Evolutionary conservation across 345 rosid species (phyloP), one percentile per base, ranked within the genome.

Genomic region (Brassica incana): DNA sequence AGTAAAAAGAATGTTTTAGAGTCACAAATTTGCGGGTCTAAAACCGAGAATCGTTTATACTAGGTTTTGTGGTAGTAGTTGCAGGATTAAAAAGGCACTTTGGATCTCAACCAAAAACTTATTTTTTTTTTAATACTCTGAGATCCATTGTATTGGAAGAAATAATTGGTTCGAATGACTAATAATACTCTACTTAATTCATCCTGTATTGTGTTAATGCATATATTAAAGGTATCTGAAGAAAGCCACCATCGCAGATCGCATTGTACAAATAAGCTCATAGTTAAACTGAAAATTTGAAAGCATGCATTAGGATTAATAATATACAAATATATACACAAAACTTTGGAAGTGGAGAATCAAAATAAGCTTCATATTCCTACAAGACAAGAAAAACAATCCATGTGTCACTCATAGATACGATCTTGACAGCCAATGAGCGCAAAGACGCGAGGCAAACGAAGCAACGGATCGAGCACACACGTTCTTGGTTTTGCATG

Each of bases 361-460:
- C 77, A 61, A 77, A 67, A 62, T n/a, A 71, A 65, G 35, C 80
- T 80, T 80, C 43, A 25, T 68, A 69, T 52, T 40, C 36, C 62
- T 45, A 71, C 20, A 59, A 65, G 63, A 27, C 78, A 73, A 68
- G 65, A 76, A 68, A 48, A 67, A 35, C 18, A 75, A 38, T 69
- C 78, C 83, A 80, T 27, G 79, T 80, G 83, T 80, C 83, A 80
- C 70, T 80, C 83, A 80, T 70, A 43, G 72, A 80, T 69, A 65
- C 83, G 72, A 75, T 75, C 56, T 23, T 63, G 40, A 74, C 62
- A 70, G 65, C 83, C 79, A 80, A 75, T 75, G 67, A 75, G 75
- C 54, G 16, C 75, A 50, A 68, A 80, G 71, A 74, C 74, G 69
- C 83, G 75, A 74, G 8, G 45, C 36, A 74, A 68, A 73, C 74